phyloP scores from a whole-genome alignment of 2,329 filamentous ascomycete species.

The Aspergillus pseudoterreus region DNA sequence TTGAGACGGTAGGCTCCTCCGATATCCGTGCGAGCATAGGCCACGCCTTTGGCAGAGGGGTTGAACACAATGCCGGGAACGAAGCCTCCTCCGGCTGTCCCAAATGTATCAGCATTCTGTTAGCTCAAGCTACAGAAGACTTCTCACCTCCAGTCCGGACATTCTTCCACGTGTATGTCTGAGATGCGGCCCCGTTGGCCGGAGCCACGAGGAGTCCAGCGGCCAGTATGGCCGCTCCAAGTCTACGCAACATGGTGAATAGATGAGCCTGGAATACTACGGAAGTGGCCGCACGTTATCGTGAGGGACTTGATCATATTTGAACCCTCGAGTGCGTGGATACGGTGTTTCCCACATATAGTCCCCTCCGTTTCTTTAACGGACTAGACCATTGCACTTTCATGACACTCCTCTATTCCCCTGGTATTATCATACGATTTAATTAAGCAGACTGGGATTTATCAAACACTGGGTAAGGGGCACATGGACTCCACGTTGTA shows the following conservation, averaged over 20 bases:
- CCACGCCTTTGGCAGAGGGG: constrained; percentile 43
- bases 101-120: neutral
- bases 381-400: neutral
- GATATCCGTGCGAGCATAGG: constrained; percentile 57
- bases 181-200: constrained; percentile 18
- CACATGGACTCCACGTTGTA: too few species aligned
- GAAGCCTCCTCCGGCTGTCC: constrained; percentile 54
- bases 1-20: constrained; percentile 56
- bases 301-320: too few species aligned
- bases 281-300: too few species aligned
- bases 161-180: constrained; percentile 43
- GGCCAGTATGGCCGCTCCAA: constrained; percentile 4
- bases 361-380: neutral
- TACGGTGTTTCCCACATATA: neutral
- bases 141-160: constrained; percentile 44
- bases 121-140: neutral
- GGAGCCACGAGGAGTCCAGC: constrained; percentile 2
- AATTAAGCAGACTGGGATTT: neutral
- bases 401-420: neutral
- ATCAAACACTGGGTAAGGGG: too few species aligned
- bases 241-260: neutral
- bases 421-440: too few species aligned
- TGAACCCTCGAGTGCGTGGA: too few species aligned
- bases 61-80: constrained; percentile 57
- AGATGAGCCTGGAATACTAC: too few species aligned